phyloP scores from a whole-genome alignment of 140 eudicot species.

The Anethum foeniculum region DNA sequence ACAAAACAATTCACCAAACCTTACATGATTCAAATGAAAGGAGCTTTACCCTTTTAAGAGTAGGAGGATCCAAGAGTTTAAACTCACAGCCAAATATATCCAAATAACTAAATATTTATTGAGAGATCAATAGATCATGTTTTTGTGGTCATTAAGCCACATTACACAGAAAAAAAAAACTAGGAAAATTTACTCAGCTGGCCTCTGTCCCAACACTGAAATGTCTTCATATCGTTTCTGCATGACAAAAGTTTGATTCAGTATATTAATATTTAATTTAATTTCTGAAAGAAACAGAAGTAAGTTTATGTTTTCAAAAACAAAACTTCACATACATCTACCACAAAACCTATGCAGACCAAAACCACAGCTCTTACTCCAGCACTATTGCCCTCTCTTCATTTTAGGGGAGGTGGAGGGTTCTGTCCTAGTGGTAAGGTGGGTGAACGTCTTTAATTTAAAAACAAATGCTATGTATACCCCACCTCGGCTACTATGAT shows the following conservation, averaged over 20 bases:
- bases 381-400: background rate
- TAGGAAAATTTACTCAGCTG: conserved; percentile 26
- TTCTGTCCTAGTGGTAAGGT: background rate
- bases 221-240: conserved; percentile 90
- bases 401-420: background rate
- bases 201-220: conserved; percentile 79
- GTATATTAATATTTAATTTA: background rate
- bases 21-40: background rate
- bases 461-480: background rate
- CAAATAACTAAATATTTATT: conserved; percentile 5
- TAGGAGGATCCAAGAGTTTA: background rate
- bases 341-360: background rate
- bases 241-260: conserved; percentile 14
- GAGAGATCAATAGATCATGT: background rate
- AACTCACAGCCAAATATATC: background rate
- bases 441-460: background rate
- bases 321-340: background rate
- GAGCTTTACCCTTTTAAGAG: background rate
- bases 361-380: background rate
- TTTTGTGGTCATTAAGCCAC: background rate
- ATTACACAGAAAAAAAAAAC: background rate
- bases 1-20: background rate
- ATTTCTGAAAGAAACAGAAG: background rate
- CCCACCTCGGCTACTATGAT: background rate
- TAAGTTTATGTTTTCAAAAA: background rate